These are phyloP conservation scores for Hortiboletus rubellus DNA, from an alignment of 1,284 basidiomycete species.

Conservation along the genomic window DNA sequence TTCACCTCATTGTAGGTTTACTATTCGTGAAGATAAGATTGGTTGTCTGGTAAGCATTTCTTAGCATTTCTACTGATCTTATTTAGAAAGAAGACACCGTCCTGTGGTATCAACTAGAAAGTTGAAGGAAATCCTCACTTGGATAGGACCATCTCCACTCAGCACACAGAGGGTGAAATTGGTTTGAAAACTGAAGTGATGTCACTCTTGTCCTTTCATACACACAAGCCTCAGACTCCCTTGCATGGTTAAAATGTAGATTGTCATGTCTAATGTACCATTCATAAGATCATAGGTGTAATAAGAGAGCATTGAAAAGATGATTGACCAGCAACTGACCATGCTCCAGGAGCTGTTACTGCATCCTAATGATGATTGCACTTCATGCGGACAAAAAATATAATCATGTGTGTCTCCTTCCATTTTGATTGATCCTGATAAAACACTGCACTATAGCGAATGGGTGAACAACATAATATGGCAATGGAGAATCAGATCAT, in stretches of 20 bases:
- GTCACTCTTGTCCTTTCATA: conserved; percentile 57
- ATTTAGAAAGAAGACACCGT: too few relatives aligned
- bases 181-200: conserved; percentile 47
- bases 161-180: conserved; percentile 49
- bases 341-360: conserved; percentile 45
- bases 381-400: conserved; percentile 90
- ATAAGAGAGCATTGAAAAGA: not conserved
- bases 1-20: too few relatives aligned
- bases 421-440: conserved; percentile 95
- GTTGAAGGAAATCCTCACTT: too few relatives aligned
- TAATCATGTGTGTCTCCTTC: conserved; percentile 88
- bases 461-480: conserved; percentile 2
- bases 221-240: conserved; percentile 52
- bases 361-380: conserved; percentile 55
- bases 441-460: conserved; percentile 69
- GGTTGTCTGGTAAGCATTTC: too few relatives aligned
- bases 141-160: conserved; percentile 37
- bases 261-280: conserved; percentile 52
- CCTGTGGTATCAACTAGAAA: too few relatives aligned
- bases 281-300: not conserved
- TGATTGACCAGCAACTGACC: conserved; percentile 40
- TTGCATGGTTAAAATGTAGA: conserved; percentile 59
- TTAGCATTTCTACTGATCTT: too few relatives aligned
- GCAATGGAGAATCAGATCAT: conserved; percentile 27
- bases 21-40: too few relatives aligned